Conservation (phyloP, 139 green algal genomes). For the Chlamydomonas sp. region DNA sequence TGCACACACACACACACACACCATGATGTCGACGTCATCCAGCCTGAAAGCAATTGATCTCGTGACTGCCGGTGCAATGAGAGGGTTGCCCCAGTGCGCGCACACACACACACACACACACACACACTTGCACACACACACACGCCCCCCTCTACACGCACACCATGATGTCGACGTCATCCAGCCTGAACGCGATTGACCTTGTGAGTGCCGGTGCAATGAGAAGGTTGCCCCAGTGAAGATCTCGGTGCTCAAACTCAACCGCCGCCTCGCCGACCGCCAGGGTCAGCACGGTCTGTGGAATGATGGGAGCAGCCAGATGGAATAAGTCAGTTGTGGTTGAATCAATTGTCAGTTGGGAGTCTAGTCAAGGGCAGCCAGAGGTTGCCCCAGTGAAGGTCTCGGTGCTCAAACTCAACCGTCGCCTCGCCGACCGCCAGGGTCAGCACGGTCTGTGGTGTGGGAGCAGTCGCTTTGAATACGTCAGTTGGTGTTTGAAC, state of each 20-base stretch:
- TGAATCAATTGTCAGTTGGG: background rate
- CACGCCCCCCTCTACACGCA: slow-evolving; percentile 9
- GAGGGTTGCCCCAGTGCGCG: too few species aligned
- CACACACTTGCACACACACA: too few species aligned
- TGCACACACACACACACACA: slow-evolving; percentile 13
- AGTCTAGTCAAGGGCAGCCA: too few species aligned
- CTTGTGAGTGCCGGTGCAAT: slow-evolving; percentile 18
- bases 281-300: slow-evolving; percentile 66
- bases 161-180: slow-evolving; percentile 30
- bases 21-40: too few species aligned
- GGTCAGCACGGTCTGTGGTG: slow-evolving; percentile 54
- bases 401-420: slow-evolving; percentile 92
- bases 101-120: too few species aligned
- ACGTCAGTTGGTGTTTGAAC: background rate
- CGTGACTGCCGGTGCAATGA: too few species aligned
- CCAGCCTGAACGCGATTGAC: background rate
- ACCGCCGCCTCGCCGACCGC: slow-evolving; percentile 79
- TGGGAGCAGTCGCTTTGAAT: too few species aligned
- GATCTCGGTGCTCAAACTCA: slow-evolving; percentile 95
- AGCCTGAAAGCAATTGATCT: too few species aligned
- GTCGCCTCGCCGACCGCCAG: slow-evolving; percentile 83
- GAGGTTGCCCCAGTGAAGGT: slow-evolving; percentile 90
- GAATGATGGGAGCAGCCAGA: too few species aligned
- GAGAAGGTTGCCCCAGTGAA: slow-evolving; percentile 85
- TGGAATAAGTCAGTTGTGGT: too few species aligned